These are phyloP conservation scores for Gaultheria prostrata DNA, from an alignment of 148 eudicot genomes.

Conservation along the genomic window DNA sequence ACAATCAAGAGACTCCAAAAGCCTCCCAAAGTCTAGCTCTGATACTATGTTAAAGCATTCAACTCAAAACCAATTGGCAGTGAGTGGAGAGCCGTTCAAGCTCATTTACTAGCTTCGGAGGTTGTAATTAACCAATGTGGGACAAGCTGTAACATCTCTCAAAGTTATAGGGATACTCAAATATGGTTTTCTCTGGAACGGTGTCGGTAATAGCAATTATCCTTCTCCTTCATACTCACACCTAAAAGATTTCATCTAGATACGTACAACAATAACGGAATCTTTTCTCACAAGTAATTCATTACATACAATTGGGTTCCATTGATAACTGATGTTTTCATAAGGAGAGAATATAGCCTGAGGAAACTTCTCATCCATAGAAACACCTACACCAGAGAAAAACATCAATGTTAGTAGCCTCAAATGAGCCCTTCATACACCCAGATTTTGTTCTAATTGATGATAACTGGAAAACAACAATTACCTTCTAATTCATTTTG, in stretches of 20 bases:
- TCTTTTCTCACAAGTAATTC: slow-evolving; percentile 10
- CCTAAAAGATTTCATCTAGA: neutral
- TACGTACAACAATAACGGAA: neutral
- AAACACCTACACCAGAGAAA: slow-evolving; percentile 59
- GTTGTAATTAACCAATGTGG: too few relatives aligned
- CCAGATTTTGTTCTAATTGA: neutral
- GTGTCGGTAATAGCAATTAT: neutral
- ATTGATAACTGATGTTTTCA: slow-evolving; percentile 48
- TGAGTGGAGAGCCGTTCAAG: too few relatives aligned
- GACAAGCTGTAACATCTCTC: neutral
- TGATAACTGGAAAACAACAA: slow-evolving; percentile 2
- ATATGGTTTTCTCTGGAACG: neutral
- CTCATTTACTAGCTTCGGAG: too few relatives aligned
- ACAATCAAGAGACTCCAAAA: too few relatives aligned
- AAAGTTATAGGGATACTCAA: neutral
- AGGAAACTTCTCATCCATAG: slow-evolving; percentile 92
- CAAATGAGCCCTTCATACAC: neutral
- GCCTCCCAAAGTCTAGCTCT: too few relatives aligned
- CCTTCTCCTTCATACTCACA: neutral
- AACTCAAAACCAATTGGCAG: too few relatives aligned
- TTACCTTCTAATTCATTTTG: slow-evolving; percentile 52
- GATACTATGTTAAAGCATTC: too few relatives aligned
- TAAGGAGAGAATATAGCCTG: slow-evolving; percentile 85
- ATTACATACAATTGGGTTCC: slow-evolving; percentile 89
- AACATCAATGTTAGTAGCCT: slow-evolving; percentile 13